Evolutionary conservation across 495 filamentous ascomycete genomes (phyloP).

Genomic region (Trichoderma orchidacearum): DNA sequence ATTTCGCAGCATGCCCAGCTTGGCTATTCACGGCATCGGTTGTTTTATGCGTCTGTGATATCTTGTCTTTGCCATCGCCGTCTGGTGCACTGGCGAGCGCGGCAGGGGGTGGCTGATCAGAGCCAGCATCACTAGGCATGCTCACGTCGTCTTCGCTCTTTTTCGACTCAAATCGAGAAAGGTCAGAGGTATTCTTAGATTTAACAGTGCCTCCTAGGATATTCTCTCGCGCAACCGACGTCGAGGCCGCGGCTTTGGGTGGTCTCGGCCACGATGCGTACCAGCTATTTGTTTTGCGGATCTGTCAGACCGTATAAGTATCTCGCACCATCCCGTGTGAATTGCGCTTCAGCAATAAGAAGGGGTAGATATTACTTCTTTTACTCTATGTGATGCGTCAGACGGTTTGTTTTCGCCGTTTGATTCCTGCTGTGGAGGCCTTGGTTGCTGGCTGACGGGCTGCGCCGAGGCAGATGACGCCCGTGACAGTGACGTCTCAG

Average conservation of each 20-base stretch:
- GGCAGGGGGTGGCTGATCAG: slow-evolving; percentile 13
- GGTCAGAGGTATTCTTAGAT: slow-evolving; percentile 22
- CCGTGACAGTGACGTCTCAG: slow-evolving; percentile 1
- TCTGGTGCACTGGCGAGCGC: slow-evolving; percentile 9
- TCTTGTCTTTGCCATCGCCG: slow-evolving; percentile 5
- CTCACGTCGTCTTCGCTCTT: slow-evolving; percentile 16
- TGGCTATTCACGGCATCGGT: background rate
- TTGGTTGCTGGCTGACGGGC: background rate
- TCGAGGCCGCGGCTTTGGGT: slow-evolving; percentile 57
- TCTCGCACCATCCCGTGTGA: background rate
- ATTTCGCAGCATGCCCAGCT: background rate
- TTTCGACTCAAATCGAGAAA: slow-evolving; percentile 31
- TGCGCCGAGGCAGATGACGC: slow-evolving; percentile 1
- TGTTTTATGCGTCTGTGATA: slow-evolving; percentile 1
- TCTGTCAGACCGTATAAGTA: slow-evolving; percentile 15
- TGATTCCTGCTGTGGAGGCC: background rate
- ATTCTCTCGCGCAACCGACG: slow-evolving; percentile 63
- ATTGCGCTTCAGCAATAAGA: background rate
- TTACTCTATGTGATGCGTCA: background rate
- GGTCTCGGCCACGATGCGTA: slow-evolving; percentile 52
- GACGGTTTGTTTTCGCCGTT: background rate
- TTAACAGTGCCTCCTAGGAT: slow-evolving; percentile 44
- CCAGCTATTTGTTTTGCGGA: slow-evolving; percentile 47
- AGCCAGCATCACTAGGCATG: slow-evolving; percentile 10
- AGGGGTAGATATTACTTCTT: slow-evolving; percentile 1